These are phyloP conservation scores for Aureobasidium lini DNA, from an alignment of 2,329 filamentous ascomycete genomes.

Conservation along the genomic window DNA sequence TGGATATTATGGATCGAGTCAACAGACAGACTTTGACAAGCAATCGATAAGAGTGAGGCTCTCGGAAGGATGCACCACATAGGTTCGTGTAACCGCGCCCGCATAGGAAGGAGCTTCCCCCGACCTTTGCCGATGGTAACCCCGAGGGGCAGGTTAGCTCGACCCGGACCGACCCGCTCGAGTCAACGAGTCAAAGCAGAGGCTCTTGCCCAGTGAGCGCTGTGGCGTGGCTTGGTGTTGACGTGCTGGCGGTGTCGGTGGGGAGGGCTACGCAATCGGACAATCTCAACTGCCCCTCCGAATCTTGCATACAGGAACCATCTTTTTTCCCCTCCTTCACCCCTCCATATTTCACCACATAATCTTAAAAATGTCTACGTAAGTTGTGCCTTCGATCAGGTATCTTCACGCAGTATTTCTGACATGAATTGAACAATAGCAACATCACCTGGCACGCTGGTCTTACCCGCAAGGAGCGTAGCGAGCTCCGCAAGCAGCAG, in stretches of 20 bases:
- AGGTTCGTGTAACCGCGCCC: slow-evolving; percentile 3
- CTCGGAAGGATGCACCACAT: slow-evolving; percentile 1
- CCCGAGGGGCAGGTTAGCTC: neutral
- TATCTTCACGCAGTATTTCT: neutral
- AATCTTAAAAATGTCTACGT: slow-evolving; percentile 1
- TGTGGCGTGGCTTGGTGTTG: slow-evolving; percentile 3
- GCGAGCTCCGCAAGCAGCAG: slow-evolving; percentile 66
- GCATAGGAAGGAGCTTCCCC: slow-evolving; percentile 10
- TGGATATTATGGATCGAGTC: neutral
- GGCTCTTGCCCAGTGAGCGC: neutral
- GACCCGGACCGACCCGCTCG: neutral
- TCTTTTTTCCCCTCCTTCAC: neutral
- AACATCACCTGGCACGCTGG: slow-evolving; percentile 89
- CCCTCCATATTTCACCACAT: neutral
- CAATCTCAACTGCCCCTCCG: neutral
- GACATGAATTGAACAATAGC: slow-evolving; percentile 38
- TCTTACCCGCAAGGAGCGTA: slow-evolving; percentile 71
- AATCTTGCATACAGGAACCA: neutral
- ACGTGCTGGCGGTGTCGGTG: slow-evolving; percentile 10
- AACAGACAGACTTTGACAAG: slow-evolving; percentile 7
- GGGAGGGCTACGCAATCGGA: slow-evolving; percentile 3
- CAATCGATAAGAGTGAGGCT: slow-evolving; percentile 11
- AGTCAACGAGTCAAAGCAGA: neutral
- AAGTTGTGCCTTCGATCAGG: neutral
- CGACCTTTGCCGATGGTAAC: neutral